Conservation (phyloP, 2,329 filamentous ascomycete species). For the Cordyceps cicadae region DNA sequence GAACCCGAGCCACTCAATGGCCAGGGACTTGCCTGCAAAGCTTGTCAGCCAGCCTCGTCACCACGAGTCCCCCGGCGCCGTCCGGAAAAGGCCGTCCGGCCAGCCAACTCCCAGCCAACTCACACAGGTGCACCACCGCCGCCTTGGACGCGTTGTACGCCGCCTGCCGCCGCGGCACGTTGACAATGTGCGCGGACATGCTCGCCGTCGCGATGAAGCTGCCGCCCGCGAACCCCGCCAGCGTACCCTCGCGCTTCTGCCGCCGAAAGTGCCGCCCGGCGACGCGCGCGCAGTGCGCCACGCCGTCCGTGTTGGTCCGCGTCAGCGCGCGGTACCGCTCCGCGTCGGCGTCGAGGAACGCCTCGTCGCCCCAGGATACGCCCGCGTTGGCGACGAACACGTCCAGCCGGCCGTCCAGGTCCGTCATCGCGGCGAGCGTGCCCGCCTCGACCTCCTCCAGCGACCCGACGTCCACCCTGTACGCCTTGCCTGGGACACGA, state of each 20-base stretch:
- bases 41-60: no score
- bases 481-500: conserved; percentile 47
- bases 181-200: conserved; percentile 62
- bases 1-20: conserved; percentile 7
- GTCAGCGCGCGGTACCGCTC: conserved; percentile 61
- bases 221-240: conserved; percentile 49
- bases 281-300: conserved; percentile 67
- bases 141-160: conserved; percentile 6
- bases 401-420: conserved; percentile 68
- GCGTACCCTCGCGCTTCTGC: conserved; percentile 60
- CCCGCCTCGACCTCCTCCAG: conserved; percentile 42
- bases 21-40: conserved; percentile 3
- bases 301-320: conserved; percentile 64
- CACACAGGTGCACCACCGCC: not conserved
- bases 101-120: not conserved
- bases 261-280: conserved; percentile 62
- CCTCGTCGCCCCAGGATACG: conserved; percentile 62
- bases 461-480: conserved; percentile 52
- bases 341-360: conserved; percentile 56
- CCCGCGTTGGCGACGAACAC: conserved; percentile 74
- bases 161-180: conserved; percentile 1
- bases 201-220: conserved; percentile 72
- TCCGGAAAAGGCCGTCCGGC: no score
- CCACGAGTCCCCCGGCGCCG: no score
- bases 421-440: conserved; percentile 46